phyloP scores from a whole-genome alignment of 139 green algal genomes.

The Chlorella sp. region DNA sequence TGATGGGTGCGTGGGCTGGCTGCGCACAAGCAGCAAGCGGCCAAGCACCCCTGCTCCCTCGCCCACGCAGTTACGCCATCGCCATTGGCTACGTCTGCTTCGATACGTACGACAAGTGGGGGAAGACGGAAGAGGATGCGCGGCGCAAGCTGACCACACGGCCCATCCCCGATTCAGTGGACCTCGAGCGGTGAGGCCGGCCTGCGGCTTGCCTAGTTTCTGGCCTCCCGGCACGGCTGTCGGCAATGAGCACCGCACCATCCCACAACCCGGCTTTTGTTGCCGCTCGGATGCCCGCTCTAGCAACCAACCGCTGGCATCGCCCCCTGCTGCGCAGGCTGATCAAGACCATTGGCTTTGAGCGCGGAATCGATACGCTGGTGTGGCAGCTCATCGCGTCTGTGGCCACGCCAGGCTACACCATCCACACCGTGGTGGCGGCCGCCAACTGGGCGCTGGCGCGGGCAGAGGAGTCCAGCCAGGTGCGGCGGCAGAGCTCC shows the following conservation, averaged over 20 bases:
- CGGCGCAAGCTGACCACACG: conserved; percentile 13
- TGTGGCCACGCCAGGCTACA: conserved; percentile 71
- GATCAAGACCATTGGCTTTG: conserved; percentile 55
- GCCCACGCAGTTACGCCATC: conserved; percentile 71
- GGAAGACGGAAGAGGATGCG: conserved; percentile 57
- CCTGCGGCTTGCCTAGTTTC: too few species aligned
- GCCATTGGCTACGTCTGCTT: conserved; percentile 80
- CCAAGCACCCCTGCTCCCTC: too few species aligned
- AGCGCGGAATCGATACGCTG: conserved; percentile 76
- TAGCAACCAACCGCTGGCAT: too few species aligned
- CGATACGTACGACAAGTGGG: conserved; percentile 81
- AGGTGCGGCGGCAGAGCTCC: neutral
- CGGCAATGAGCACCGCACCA: too few species aligned
- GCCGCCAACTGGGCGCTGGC: conserved; percentile 50
- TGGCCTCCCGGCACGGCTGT: too few species aligned
- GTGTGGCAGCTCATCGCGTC: conserved; percentile 81
- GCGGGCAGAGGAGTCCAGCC: conserved; percentile 28
- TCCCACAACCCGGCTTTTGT: too few species aligned
- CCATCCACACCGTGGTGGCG: conserved; percentile 80
- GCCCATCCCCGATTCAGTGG: conserved; percentile 11
- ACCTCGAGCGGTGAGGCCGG: conserved; percentile 22
- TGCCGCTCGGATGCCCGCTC: too few species aligned
- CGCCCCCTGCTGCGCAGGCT: too few species aligned
- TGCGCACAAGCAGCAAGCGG: neutral
- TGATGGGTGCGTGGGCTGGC: too few species aligned